Percentiles rank a stretch among this genome's conserved stretches.
Conservation (phyloP, 345 rosid genomes). For the Salix caprea region DNA sequence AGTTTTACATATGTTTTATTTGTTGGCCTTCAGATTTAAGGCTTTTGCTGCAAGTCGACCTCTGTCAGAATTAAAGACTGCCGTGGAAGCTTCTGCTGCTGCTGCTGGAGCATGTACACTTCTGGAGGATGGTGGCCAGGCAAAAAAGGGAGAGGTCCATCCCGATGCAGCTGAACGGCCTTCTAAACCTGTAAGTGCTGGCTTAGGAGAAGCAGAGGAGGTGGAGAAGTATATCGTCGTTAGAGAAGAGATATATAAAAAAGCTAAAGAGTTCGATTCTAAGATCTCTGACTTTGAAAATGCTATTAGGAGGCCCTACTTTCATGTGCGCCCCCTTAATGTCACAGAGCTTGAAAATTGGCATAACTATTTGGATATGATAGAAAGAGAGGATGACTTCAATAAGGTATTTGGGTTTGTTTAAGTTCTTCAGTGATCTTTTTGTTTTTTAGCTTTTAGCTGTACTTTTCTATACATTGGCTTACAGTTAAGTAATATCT, state of each 20-base stretch:
- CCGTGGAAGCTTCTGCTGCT: constrained; percentile 56
- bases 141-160: constrained; percentile 51
- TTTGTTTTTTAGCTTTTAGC: constrained; percentile 58
- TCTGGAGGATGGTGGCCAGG: constrained; percentile 43
- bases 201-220: constrained; percentile 81
- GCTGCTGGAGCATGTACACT: constrained; percentile 28
- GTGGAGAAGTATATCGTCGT: constrained; percentile 74
- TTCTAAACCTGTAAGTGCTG: constrained; percentile 59
- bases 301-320: constrained; percentile 96
- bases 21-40: constrained; percentile 58
- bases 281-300: constrained; percentile 91
- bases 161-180: constrained; percentile 53
- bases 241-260: constrained; percentile 87
- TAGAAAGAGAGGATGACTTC: constrained; percentile 76
- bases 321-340: constrained; percentile 90
- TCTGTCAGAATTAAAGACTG: constrained; percentile 69
- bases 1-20: not conserved
- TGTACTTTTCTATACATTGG: constrained; percentile 50
- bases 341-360: constrained; percentile 90
- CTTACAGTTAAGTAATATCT: constrained; percentile 89
- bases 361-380: constrained; percentile 83
- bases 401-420: constrained; percentile 71
- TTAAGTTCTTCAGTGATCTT: constrained; percentile 30
- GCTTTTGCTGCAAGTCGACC: constrained; percentile 74
- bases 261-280: constrained; percentile 93